A percentile compares a stretch with the other conserved stretches of the same genome.
Conservation (phyloP, 139 green algal genomes). For the Spirogloea muscicola region DNA sequence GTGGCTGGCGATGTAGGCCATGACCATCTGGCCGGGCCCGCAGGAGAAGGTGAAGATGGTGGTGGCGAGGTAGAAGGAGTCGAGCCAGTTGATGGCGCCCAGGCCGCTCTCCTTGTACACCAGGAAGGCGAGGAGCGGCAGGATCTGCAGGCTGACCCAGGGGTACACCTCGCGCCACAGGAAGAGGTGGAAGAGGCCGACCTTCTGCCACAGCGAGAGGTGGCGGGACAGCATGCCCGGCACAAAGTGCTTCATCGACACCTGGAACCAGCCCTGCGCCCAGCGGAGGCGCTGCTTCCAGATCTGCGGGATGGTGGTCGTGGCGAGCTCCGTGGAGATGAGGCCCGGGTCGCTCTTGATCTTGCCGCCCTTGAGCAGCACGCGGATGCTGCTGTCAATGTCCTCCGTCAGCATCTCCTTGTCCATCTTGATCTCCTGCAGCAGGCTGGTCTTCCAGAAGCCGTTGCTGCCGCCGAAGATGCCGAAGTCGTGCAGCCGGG, state of each 20-base stretch:
- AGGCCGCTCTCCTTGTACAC: neutral
- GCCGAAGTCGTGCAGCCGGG: conserved; percentile 9
- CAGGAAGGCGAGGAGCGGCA: neutral
- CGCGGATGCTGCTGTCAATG: conserved; percentile 4
- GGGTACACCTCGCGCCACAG: conserved; percentile 4
- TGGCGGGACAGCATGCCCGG: conserved; percentile 1
- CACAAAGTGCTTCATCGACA: neutral
- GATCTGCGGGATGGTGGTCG: neutral
- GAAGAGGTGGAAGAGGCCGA: conserved; percentile 16
- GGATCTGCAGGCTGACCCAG: neutral
- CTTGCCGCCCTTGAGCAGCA: neutral
- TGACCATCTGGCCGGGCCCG: neutral
- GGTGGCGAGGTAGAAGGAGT: neutral
- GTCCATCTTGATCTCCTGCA: conserved; percentile 15
- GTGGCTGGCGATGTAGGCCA: neutral
- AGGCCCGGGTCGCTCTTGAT: neutral
- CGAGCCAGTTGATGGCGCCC: conserved; percentile 1
- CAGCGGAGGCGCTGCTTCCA: conserved; percentile 25
- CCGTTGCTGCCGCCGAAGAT: conserved; percentile 31
- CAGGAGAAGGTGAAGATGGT: conserved; percentile 8
- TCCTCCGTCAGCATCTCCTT: conserved; percentile 16
- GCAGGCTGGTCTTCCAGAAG: conserved; percentile 11
- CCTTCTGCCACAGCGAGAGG: conserved; percentile 14
- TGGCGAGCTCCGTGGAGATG: neutral
- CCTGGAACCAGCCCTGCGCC: conserved; percentile 30